A percentile compares a stretch with the other conserved stretches of the same genome.
phyloP scores from a whole-genome alignment of 495 filamentous ascomycete genomes.

The Penicillium canescens region DNA sequence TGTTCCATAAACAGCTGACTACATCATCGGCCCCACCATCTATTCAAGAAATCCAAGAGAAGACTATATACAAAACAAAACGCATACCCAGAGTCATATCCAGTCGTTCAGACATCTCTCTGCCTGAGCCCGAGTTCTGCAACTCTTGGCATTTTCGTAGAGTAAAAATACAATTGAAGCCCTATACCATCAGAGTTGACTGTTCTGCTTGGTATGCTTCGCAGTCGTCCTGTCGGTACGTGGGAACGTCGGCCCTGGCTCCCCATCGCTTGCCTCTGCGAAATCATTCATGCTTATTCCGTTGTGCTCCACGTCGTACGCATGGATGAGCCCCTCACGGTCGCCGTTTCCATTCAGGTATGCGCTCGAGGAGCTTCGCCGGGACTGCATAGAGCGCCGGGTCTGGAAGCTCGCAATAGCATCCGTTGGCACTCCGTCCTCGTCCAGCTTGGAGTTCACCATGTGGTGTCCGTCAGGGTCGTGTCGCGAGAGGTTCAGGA shows the following conservation, averaged over 20 bases:
- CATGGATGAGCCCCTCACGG: conserved; percentile 77
- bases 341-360: conserved; percentile 55
- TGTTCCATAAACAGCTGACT: conserved; percentile 27
- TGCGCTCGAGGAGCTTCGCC: conserved; percentile 66
- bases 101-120: conserved; percentile 40
- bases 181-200: conserved; percentile 28
- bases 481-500: conserved; percentile 88
- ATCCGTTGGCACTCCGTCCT: conserved; percentile 85
- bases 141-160: conserved; percentile 30
- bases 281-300: conserved; percentile 67
- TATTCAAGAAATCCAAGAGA: conserved; percentile 14
- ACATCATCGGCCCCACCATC: conserved; percentile 30
- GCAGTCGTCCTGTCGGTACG: conserved; percentile 28
- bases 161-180: conserved; percentile 37
- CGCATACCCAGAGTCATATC: conserved; percentile 34
- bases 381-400: conserved; percentile 86
- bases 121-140: conserved; percentile 26
- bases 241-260: conserved; percentile 42
- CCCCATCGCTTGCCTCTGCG: conserved; percentile 68
- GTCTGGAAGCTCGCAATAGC: conserved; percentile 86
- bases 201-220: conserved; percentile 41
- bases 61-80: conserved; percentile 30
- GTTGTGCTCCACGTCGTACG: conserved; percentile 73
- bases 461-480: conserved; percentile 79
- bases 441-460: conserved; percentile 61